phyloP scores from a whole-genome alignment of 1,139 yeast species.

The Debaryomycetaceae sp. region DNA sequence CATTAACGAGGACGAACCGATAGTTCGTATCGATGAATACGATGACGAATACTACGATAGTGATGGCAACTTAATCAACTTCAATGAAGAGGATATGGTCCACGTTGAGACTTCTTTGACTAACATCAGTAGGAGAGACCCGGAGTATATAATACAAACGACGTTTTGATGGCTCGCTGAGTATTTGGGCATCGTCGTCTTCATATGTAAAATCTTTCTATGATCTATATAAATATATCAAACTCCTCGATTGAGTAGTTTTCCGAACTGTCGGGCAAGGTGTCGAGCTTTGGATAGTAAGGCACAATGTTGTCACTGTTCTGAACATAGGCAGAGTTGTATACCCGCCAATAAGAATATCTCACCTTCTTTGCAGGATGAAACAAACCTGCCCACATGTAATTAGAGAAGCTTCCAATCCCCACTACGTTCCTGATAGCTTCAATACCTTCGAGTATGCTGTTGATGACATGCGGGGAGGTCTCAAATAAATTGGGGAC shows the following conservation, averaged over 20 bases:
- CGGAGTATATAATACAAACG: conserved; percentile 7
- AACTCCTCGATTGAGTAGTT: conserved; percentile 33
- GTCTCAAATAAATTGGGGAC: conserved; percentile 88
- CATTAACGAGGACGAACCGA: conserved; percentile 28
- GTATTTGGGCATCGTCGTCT: background rate
- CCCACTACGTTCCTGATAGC: conserved; percentile 75
- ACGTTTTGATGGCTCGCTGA: conserved; percentile 4
- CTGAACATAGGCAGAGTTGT: conserved; percentile 73
- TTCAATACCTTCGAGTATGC: conserved; percentile 80
- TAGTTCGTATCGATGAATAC: conserved; percentile 7
- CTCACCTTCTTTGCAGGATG: conserved; percentile 93
- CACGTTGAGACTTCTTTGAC: conserved; percentile 5
- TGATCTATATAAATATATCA: conserved; percentile 28
- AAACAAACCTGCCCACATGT: conserved; percentile 83
- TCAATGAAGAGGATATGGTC: conserved; percentile 5
- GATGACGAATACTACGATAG: conserved; percentile 9
- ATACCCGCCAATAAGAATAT: conserved; percentile 79
- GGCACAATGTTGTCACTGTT: conserved; percentile 78
- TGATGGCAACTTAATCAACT: conserved; percentile 6
- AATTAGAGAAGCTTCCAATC: conserved; percentile 67
- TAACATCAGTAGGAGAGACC: conserved; percentile 4
- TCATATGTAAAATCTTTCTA: background rate
- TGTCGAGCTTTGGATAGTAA: conserved; percentile 62
- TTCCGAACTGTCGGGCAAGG: conserved; percentile 17
- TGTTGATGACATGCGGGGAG: conserved; percentile 87